Conservation (phyloP, 106 monocot species). For the Posidonia australis region DNA sequence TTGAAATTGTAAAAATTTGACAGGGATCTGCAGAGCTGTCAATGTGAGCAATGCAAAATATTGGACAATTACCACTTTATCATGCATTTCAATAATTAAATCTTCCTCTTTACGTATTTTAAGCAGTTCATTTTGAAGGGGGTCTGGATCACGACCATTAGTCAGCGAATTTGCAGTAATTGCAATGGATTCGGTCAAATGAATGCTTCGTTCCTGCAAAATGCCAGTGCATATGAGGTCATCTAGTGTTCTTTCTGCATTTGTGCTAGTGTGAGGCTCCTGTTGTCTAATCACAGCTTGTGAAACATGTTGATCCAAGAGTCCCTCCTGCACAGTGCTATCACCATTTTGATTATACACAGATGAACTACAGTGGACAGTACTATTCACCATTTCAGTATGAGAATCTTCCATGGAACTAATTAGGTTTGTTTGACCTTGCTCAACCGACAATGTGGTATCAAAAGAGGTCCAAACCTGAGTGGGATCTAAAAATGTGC, state of each 20-base stretch:
- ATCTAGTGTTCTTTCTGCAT: background rate
- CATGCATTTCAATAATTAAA: slow-evolving; percentile 23
- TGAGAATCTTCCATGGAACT: no score
- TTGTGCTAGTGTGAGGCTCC: background rate
- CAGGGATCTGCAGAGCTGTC: background rate
- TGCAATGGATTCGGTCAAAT: slow-evolving; percentile 8
- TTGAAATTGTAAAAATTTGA: background rate
- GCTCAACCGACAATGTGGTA: background rate
- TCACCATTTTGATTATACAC: no score
- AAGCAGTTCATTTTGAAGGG: slow-evolving; percentile 56
- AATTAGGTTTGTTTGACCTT: background rate
- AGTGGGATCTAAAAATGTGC: no score
- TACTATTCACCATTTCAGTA: no score
- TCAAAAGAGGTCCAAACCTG: no score
- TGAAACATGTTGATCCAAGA: background rate
- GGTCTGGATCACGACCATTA: slow-evolving; percentile 38
- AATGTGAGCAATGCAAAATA: background rate
- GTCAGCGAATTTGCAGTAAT: slow-evolving; percentile 12
- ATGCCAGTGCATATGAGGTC: background rate
- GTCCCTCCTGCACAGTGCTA: background rate
- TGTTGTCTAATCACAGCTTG: background rate
- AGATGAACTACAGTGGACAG: no score
- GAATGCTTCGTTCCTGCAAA: background rate
- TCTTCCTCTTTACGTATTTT: slow-evolving; percentile 45
- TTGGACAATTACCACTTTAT: slow-evolving; percentile 35